These are phyloP conservation scores for Trichoderma sp. DNA, from an alignment of 2,329 filamentous ascomycete genomes.

Conservation along the genomic window DNA sequence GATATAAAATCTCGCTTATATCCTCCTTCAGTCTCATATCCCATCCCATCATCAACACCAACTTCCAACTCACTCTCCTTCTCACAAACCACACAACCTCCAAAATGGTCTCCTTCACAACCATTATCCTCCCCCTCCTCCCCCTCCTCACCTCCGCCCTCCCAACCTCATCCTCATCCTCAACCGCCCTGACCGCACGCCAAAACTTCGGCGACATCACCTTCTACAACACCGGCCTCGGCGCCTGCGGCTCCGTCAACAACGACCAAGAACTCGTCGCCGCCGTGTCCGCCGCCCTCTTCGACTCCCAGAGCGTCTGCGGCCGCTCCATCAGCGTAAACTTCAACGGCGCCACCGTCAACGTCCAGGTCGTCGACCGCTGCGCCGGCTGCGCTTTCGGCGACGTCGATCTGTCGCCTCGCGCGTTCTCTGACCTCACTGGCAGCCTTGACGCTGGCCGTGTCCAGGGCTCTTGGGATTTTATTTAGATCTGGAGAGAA, in stretches of 20 bases:
- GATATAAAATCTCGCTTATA: not conserved
- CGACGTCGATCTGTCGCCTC: constrained; percentile 33
- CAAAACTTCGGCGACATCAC: constrained; percentile 24
- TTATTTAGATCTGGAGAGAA: constrained; percentile 21
- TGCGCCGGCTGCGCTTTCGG: constrained; percentile 52
- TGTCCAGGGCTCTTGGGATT: constrained; percentile 28
- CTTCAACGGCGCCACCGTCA: constrained; percentile 47
- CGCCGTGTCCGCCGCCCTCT: constrained; percentile 65
- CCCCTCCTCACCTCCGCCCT: not conserved
- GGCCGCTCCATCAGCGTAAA: constrained; percentile 62
- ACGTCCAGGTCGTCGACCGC: constrained; percentile 66
- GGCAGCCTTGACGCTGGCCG: constrained; percentile 30
- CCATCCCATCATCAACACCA: not conserved
- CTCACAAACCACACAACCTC: not conserved
- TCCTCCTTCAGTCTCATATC: not conserved
- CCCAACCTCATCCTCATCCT: not conserved
- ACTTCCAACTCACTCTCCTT: not conserved
- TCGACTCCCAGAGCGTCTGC: constrained; percentile 60
- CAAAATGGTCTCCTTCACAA: not conserved
- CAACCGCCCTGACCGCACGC: constrained; percentile 30
- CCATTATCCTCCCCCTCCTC: not conserved
- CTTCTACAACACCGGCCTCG: constrained; percentile 66
- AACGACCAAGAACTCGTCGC: constrained; percentile 58
- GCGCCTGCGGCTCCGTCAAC: constrained; percentile 65
- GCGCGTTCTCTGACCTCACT: constrained; percentile 37